phyloP scores from a whole-genome alignment of 768 basidiomycete genomes.

The Infundibulicybe gibba region DNA sequence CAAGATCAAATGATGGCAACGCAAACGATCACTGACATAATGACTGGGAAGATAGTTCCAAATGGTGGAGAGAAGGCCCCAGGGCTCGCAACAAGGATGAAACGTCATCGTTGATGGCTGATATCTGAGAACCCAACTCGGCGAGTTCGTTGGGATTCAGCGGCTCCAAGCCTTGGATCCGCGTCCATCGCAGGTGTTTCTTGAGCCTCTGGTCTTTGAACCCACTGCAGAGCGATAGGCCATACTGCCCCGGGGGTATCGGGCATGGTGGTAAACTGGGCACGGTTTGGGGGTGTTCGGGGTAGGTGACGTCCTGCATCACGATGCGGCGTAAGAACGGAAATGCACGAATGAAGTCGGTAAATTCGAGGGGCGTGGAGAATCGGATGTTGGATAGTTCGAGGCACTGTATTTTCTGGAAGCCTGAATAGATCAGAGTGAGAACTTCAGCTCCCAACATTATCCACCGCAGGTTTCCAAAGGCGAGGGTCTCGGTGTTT shows the following conservation, averaged over 20 bases:
- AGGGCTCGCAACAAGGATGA: constrained; percentile 5
- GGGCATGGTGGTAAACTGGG: not conserved
- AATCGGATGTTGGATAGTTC: not conserved
- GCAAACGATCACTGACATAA: constrained; percentile 3
- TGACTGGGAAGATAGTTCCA: constrained; percentile 5
- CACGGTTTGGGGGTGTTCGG: not conserved
- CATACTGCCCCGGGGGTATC: not conserved
- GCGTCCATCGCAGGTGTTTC: not conserved
- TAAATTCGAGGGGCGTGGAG: not conserved
- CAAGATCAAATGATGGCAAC: not conserved
- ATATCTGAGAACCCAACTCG: constrained; percentile 1
- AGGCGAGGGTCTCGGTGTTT: not conserved
- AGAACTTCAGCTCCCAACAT: not conserved
- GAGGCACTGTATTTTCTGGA: not conserved
- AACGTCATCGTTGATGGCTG: not conserved
- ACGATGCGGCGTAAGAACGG: not conserved
- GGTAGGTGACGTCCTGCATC: constrained; percentile 1
- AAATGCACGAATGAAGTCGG: constrained; percentile 1
- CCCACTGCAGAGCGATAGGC: not conserved
- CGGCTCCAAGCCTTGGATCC: not conserved
- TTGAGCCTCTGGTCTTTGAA: not conserved
- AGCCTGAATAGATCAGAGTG: not conserved
- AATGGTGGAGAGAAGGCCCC: constrained; percentile 6
- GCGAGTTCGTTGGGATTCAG: not conserved
- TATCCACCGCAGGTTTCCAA: not conserved